These are phyloP conservation scores for Fraxinus latifolia DNA, from an alignment of 305 asterid genomes.

Conservation along the genomic window DNA sequence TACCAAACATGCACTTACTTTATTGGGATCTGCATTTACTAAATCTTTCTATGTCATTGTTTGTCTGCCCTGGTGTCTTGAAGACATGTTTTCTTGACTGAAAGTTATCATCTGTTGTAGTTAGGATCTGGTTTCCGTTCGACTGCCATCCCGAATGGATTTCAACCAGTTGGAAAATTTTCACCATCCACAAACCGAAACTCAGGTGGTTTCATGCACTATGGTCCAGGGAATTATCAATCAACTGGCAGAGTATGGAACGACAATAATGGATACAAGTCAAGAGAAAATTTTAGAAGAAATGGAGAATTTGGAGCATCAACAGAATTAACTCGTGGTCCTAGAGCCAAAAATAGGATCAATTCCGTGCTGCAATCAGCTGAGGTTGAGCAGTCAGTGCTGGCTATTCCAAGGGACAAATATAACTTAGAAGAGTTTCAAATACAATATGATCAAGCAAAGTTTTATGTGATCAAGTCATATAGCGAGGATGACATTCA, in stretches of 20 bases:
- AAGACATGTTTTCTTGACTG: background rate
- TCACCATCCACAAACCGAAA: constrained; percentile 39
- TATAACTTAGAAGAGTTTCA: constrained; percentile 51
- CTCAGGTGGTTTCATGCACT: constrained; percentile 38
- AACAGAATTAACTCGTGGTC: constrained; percentile 72
- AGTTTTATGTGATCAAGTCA: constrained; percentile 63
- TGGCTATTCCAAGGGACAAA: constrained; percentile 38
- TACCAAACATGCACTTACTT: background rate
- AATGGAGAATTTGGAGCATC: constrained; percentile 45
- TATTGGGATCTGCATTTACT: background rate
- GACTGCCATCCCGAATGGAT: constrained; percentile 39
- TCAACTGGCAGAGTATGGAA: constrained; percentile 46
- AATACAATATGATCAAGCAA: constrained; percentile 47
- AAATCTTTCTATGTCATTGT: background rate
- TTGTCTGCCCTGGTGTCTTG: background rate
- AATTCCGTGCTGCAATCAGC: constrained; percentile 30
- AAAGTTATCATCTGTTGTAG: constrained; percentile 30
- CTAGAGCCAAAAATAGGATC: constrained; percentile 49
- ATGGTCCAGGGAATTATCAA: constrained; percentile 42
- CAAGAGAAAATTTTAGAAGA: constrained; percentile 43
- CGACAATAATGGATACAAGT: constrained; percentile 40
- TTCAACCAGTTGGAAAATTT: constrained; percentile 40
- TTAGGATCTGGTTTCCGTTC: constrained; percentile 47
- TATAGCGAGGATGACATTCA: constrained; percentile 65
- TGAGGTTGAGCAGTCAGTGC: constrained; percentile 41